phyloP scores from a whole-genome alignment of 345 rosid genomes.

The Eucalyptus victrix region DNA sequence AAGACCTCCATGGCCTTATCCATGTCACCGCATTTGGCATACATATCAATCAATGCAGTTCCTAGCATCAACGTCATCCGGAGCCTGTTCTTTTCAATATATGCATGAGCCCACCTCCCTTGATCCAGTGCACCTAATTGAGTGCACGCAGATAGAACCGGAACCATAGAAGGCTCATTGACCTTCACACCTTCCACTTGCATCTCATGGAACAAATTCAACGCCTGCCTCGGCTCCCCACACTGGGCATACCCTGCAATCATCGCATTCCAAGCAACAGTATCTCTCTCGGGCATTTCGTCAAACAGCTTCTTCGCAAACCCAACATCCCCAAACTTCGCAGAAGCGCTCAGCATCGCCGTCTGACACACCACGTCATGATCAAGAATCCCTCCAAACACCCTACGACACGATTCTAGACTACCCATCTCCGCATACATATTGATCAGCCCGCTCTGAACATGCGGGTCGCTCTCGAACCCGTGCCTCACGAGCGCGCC shows the following conservation, averaged over 20 bases:
- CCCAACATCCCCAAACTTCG: constrained; percentile 38
- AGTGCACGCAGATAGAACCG: constrained; percentile 49
- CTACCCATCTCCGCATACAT: constrained; percentile 45
- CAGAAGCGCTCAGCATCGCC: constrained; percentile 51
- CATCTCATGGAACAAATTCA: constrained; percentile 43
- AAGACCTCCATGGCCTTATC: constrained; percentile 44
- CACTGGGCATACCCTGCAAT: constrained; percentile 41
- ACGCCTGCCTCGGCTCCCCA: constrained; percentile 31
- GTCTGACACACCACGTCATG: constrained; percentile 56
- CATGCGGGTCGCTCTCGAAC: constrained; percentile 41
- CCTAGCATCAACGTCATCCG: constrained; percentile 35
- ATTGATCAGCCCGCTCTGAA: constrained; percentile 41
- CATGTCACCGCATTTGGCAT: constrained; percentile 49
- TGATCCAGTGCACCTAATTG: constrained; percentile 49
- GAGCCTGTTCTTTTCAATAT: constrained; percentile 34
- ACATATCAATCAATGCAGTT: constrained; percentile 51
- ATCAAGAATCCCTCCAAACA: constrained; percentile 16
- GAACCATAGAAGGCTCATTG: constrained; percentile 40
- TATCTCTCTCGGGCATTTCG: constrained; percentile 41
- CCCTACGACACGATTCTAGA: constrained; percentile 20
- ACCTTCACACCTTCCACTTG: constrained; percentile 46
- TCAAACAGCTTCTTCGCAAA: constrained; percentile 42
- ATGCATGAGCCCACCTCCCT: constrained; percentile 60
- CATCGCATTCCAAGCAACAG: constrained; percentile 52
- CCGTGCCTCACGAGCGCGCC: constrained; percentile 30